phyloP scores from a whole-genome alignment of 495 filamentous ascomycete species.

The Penicillium macrosclerotiorum region DNA sequence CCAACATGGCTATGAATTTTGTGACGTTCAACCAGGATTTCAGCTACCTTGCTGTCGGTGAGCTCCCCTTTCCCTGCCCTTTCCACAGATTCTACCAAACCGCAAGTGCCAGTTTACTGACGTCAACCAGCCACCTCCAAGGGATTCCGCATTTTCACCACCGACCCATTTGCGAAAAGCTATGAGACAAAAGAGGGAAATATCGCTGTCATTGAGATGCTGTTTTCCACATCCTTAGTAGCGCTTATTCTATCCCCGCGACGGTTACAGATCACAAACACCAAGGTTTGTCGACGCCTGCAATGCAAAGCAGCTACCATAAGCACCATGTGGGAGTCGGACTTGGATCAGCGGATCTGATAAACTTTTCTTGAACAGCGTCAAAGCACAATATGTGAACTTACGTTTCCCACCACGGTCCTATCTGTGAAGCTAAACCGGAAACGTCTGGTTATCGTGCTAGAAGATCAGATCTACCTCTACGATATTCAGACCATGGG shows the following conservation, averaged over 20 bases:
- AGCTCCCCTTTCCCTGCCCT: too few species aligned
- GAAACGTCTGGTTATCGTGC: conserved; percentile 86
- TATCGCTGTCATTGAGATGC: conserved; percentile 94
- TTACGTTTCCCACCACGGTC: conserved; percentile 93
- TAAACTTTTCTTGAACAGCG: conserved; percentile 50
- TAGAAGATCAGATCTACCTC: conserved; percentile 94
- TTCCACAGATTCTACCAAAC: too few species aligned
- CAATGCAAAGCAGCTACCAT: conserved; percentile 3
- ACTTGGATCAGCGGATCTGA: conserved; percentile 4
- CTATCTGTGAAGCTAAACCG: conserved; percentile 90
- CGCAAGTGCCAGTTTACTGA: too few species aligned
- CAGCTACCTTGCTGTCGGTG: conserved; percentile 91
- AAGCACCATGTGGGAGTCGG: background rate
- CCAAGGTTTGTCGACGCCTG: conserved; percentile 65
- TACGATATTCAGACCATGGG: conserved; percentile 99
- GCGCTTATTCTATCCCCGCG: conserved; percentile 87
- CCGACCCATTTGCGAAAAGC: conserved; percentile 90
- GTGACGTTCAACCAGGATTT: conserved; percentile 99
- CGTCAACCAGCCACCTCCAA: conserved; percentile 68
- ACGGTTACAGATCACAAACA: conserved; percentile 92
- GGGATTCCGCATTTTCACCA: conserved; percentile 94
- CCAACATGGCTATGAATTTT: conserved; percentile 80
- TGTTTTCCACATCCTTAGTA: conserved; percentile 98
- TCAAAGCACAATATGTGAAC: conserved; percentile 94
- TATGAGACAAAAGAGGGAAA: conserved; percentile 92